Evolutionary conservation across 345 rosid genomes (phyloP), one percentile per base, ranked within the genome.

Genomic region (Citrus australasica): DNA sequence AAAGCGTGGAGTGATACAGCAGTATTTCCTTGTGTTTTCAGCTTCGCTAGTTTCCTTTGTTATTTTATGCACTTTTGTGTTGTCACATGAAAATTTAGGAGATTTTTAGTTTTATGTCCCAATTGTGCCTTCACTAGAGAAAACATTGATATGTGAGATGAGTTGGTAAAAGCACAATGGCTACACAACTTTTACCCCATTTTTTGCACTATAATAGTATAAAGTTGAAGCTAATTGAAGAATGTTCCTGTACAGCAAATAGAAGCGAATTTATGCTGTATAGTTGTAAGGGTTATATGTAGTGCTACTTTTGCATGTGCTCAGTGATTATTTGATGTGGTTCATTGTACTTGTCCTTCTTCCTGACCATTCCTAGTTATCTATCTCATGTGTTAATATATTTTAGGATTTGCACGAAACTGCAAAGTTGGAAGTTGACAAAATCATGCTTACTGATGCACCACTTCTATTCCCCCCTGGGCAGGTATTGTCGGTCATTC

Each of bases 381-480:
- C 35, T 56, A 42, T 77, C 25, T 80, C n/a, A 64, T 40, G 19
- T 58, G 48, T 81, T 69, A 53, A 75, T 83, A 69, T 72, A 79
- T 32, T 78, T 81, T 80, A 93, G 98, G 93, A 82, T 74, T 82
- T 92, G 84, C 90, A 84, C 61, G 86, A 85, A 78, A 87, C 85
- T 75, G 97, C 97, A 42, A 88, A 78, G 77, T 76, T 80, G 69
- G 97, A 90, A 88, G 89, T 89, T 69, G 99, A 94, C 84, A 91
- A 85, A 87, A 83, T 90, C 72, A 91, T 94, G 93, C 90, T 96
- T 71, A 94, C 99, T 71, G 98, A 96, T 85, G 97, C 97, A 75
- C 92, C 97, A 17, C 97, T 91, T 83, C 85, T 94, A 27, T 94
- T 88, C 82, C 88, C 99, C 76, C 99, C 98, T 25, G 99, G 97